Percentiles rank a stretch among this genome's conserved stretches.
phyloP scores from a whole-genome alignment of 352 stramenopile genomes.

The Pythium monospermum region DNA sequence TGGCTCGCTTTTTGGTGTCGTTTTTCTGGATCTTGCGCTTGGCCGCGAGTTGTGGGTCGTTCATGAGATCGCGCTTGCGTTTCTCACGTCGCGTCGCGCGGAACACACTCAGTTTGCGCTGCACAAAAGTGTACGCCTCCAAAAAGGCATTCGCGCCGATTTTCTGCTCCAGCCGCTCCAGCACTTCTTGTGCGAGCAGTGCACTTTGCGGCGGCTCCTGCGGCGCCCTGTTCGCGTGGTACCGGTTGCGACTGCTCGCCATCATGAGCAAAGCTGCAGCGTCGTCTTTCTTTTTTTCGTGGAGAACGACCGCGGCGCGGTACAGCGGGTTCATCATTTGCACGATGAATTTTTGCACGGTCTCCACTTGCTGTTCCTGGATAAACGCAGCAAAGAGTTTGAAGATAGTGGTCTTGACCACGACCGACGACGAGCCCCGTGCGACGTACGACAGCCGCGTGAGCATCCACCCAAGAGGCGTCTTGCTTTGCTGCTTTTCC shows the following conservation, averaged over 20 bases:
- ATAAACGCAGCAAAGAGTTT: conserved; percentile 84
- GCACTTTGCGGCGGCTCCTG: conserved; percentile 38
- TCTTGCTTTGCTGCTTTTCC: conserved; percentile 53
- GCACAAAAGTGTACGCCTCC: conserved; percentile 80
- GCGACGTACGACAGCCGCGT: conserved; percentile 79
- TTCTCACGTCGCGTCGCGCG: conserved; percentile 69
- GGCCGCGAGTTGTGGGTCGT: conserved; percentile 65
- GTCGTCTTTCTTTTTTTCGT: conserved; percentile 33
- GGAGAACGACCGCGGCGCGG: conserved; percentile 47
- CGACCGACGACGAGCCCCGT: conserved; percentile 36
- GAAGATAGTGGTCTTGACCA: conserved; percentile 73
- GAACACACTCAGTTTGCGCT: conserved; percentile 70
- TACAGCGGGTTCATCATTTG: conserved; percentile 85
- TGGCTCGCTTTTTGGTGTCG: conserved; percentile 70
- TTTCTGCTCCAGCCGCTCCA: conserved; percentile 82
- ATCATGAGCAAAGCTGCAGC: conserved; percentile 14
- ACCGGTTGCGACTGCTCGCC: conserved; percentile 3
- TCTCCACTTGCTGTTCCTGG: conserved; percentile 40
- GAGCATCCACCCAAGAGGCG: conserved; percentile 76
- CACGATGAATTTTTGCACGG: conserved; percentile 56
- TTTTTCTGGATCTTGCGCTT: conserved; percentile 85
- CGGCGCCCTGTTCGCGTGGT: not conserved
- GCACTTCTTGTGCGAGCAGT: conserved; percentile 76
- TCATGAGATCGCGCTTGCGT: conserved; percentile 72
- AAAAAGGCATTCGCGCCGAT: conserved; percentile 68